Conservation (phyloP, 805 yeast genomes). For the Ogataea dorogensis region DNA sequence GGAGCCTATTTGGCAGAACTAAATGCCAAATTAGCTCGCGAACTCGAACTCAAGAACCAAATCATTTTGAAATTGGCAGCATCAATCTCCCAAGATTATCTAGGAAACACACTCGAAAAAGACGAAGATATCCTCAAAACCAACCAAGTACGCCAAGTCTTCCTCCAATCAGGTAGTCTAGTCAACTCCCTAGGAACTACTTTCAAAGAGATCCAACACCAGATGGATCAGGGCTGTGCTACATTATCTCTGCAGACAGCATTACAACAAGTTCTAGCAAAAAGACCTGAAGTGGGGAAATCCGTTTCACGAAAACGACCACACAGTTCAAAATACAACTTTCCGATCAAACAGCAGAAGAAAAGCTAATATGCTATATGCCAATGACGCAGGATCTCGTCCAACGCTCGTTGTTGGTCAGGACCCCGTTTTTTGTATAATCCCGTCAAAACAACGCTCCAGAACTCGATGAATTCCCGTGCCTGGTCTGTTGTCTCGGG, state of each 20-base stretch:
- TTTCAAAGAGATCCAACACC: slow-evolving; percentile 6
- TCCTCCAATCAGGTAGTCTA: slow-evolving; percentile 19
- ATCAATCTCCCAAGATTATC: slow-evolving; percentile 22
- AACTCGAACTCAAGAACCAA: slow-evolving; percentile 21
- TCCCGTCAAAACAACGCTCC: slow-evolving; percentile 46
- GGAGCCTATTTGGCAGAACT: slow-evolving; percentile 16
- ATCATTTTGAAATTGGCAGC: slow-evolving; percentile 24
- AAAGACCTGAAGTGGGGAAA: background rate
- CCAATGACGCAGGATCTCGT: slow-evolving; percentile 14
- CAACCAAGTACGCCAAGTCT: slow-evolving; percentile 17
- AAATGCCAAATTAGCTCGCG: slow-evolving; percentile 12
- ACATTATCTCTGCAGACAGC: slow-evolving; percentile 1
- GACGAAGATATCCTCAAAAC: slow-evolving; percentile 23
- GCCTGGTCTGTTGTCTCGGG: slow-evolving; percentile 37
- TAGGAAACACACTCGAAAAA: slow-evolving; percentile 15
- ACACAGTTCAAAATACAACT: slow-evolving; percentile 3
- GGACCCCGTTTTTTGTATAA: slow-evolving; percentile 41
- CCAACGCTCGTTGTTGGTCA: slow-evolving; percentile 34
- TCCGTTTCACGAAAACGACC: slow-evolving; percentile 8
- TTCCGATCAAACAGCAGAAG: slow-evolving; percentile 15
- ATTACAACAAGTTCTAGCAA: slow-evolving; percentile 3
- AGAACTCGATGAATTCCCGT: slow-evolving; percentile 45
- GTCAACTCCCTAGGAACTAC: slow-evolving; percentile 15
- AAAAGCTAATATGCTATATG: slow-evolving; percentile 18
- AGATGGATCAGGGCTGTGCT: background rate